Evolutionary conservation across 371 early-diverging fungal species (phyloP).

Genomic region (Chytridiales sp.): DNA sequence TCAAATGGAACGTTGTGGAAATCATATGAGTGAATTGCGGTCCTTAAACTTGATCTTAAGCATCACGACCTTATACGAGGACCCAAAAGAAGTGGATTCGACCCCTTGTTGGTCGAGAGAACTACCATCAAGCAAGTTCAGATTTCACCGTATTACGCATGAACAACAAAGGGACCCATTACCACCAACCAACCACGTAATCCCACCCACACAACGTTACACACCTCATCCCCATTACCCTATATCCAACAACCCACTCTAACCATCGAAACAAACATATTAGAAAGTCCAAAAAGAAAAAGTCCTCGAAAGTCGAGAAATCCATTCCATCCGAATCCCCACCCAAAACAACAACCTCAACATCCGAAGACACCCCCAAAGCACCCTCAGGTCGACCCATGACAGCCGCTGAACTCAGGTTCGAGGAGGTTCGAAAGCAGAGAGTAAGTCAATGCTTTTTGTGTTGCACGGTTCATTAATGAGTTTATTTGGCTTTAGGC

Average conservation of each 20-base stretch:
- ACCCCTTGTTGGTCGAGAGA: too few relatives aligned
- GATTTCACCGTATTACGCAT: too few relatives aligned
- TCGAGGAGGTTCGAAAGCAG: slow-evolving; percentile 43
- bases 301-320: not conserved
- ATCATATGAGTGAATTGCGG: too few relatives aligned
- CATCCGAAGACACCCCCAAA: not conserved
- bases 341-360: not conserved
- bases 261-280: slow-evolving; percentile 21
- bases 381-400: slow-evolving; percentile 11
- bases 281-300: slow-evolving; percentile 24
- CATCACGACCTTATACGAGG: too few relatives aligned
- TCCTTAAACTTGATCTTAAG: too few relatives aligned
- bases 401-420: slow-evolving; percentile 52
- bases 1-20: too few relatives aligned
- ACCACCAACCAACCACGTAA: too few relatives aligned
- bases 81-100: too few relatives aligned
- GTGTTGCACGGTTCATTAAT: not conserved
- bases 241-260: not conserved
- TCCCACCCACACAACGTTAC: not conserved
- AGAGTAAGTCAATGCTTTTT: slow-evolving; percentile 28
- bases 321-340: not conserved
- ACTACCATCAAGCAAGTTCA: too few relatives aligned
- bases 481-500: slow-evolving; percentile 20
- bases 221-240: not conserved
- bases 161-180: too few relatives aligned